Evolutionary conservation across 2,329 filamentous ascomycete species (phyloP), one percentile per base, ranked within the genome.

Genomic region (Magnaporthales sp.): DNA sequence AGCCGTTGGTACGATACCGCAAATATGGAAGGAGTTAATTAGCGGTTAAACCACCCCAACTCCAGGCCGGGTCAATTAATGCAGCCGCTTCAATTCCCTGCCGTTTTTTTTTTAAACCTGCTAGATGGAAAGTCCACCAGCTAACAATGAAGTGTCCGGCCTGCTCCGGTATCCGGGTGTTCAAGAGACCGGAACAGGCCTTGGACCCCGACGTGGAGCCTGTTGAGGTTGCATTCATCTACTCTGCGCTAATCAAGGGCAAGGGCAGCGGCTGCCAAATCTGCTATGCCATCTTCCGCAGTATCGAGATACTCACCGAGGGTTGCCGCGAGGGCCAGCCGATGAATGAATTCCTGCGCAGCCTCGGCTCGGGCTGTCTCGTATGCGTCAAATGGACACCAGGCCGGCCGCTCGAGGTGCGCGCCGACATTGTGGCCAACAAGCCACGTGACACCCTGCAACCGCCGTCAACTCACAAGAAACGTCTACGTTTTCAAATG

Each of bases 221-320:
- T 6, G 24, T 24, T 9, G 54, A 58, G 54, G 2, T 26, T 10
- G 11, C 24, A 10, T 58, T 58, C 54, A 10, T 26, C 8, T 58
- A 58, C 24, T 27, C 15, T 27, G n/a, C 13, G n/a, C 64, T 65
- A 27, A 19, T 65, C 26, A 60, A 46, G 51, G 58, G 54, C 64
- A 65, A 65, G 29, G 51, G 51, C 10, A 31, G 51, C 29, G 64
- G 64, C 64, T 65, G 64, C 64, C 64, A 65, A 22, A 65, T 65
- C 10, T 65, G 64, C 64, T 65, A 56, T 56, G 64, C 64, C 29
- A 27, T 65, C 29, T 65, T 60, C 29, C 64, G 64, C 26, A 30
- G 51, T 11, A 29, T 65, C 51, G 64, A 65, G 64, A 54, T 65
- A 15, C 58, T 65, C 54, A 65, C 64, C 13, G 63, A 65, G 24